Evolutionary conservation across 176 grass and related monocot species (phyloP).

Genomic region (Urochloa ruziziensis): DNA sequence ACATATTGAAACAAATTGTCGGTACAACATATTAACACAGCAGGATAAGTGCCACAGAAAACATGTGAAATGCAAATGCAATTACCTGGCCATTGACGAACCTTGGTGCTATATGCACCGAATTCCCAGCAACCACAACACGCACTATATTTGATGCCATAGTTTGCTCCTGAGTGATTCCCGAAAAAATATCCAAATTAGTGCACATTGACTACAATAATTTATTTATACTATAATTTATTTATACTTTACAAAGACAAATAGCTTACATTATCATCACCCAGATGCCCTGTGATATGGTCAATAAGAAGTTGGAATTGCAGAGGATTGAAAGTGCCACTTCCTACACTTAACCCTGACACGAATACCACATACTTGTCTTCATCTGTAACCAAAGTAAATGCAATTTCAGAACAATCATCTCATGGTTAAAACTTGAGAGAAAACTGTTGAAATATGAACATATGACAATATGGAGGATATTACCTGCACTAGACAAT

Average conservation of each 20-base stretch:
- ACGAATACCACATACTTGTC: slow-evolving; percentile 92
- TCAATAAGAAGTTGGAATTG: slow-evolving; percentile 98
- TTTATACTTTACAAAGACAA: slow-evolving; percentile 35
- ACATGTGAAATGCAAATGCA: slow-evolving; percentile 5
- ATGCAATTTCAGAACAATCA: slow-evolving; percentile 18
- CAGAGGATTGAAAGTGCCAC: slow-evolving; percentile 79
- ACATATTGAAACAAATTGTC: slow-evolving; percentile 15
- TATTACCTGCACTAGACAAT: slow-evolving; percentile 58
- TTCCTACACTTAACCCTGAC: slow-evolving; percentile 79
- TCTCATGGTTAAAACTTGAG: background rate
- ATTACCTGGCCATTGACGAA: slow-evolving; percentile 83
- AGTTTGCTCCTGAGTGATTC: slow-evolving; percentile 73
- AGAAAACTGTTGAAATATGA: background rate
- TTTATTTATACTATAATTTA: background rate
- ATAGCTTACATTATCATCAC: slow-evolving; percentile 87
- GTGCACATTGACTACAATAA: background rate
- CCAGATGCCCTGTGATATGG: slow-evolving; percentile 93
- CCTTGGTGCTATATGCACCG: slow-evolving; percentile 67
- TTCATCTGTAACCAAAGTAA: slow-evolving; percentile 60
- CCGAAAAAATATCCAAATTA: slow-evolving; percentile 1
- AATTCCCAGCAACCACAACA: slow-evolving; percentile 86
- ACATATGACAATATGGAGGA: slow-evolving; percentile 3
- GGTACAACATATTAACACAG: slow-evolving; percentile 3
- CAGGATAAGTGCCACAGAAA: background rate
- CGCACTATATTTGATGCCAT: slow-evolving; percentile 84